Percentiles rank a stretch among this genome's conserved stretches.
These are phyloP conservation scores for Letharia lupina DNA, from an alignment of 495 filamentous ascomycete genomes.

Conservation along the genomic window DNA sequence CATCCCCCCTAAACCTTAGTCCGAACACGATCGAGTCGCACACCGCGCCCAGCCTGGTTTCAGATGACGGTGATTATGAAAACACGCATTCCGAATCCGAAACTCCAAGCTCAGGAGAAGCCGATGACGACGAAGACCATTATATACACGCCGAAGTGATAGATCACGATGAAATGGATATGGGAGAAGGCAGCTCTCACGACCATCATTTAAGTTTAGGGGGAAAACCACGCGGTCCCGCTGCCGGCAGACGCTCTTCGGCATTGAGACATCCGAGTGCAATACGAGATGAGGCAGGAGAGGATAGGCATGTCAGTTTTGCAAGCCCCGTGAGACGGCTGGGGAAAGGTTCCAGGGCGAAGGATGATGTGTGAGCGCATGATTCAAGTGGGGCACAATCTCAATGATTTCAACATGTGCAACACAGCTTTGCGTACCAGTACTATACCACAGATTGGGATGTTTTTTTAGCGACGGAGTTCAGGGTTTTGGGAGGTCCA, in stretches of 20 bases:
- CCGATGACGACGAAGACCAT: constrained; percentile 45
- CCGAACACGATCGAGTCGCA: constrained; percentile 75
- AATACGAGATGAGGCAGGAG: constrained; percentile 42
- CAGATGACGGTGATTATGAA: constrained; percentile 73
- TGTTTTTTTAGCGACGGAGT: constrained; percentile 12
- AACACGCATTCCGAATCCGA: constrained; percentile 46
- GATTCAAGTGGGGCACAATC: background rate
- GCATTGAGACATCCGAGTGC: constrained; percentile 30
- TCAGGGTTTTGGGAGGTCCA: background rate
- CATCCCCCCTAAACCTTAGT: constrained; percentile 51
- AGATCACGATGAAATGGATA: constrained; percentile 32
- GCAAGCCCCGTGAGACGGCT: constrained; percentile 35
- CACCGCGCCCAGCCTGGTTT: constrained; percentile 74
- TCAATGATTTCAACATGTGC: background rate
- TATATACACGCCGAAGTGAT: constrained; percentile 22
- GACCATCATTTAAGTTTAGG: constrained; percentile 25
- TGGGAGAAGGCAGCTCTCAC: constrained; percentile 32
- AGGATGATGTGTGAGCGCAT: constrained; percentile 7
- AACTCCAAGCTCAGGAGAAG: constrained; percentile 39
- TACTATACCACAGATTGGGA: constrained; percentile 10
- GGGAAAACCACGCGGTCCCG: constrained; percentile 9
- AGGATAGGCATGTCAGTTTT: constrained; percentile 43
- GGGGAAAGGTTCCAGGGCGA: constrained; percentile 18
- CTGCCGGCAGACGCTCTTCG: constrained; percentile 27
- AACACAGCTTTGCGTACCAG: background rate